Percentiles rank a stretch among this genome's conserved stretches.
phyloP scores from a whole-genome alignment of 305 asterid genomes.

The Plantago coronopus region DNA sequence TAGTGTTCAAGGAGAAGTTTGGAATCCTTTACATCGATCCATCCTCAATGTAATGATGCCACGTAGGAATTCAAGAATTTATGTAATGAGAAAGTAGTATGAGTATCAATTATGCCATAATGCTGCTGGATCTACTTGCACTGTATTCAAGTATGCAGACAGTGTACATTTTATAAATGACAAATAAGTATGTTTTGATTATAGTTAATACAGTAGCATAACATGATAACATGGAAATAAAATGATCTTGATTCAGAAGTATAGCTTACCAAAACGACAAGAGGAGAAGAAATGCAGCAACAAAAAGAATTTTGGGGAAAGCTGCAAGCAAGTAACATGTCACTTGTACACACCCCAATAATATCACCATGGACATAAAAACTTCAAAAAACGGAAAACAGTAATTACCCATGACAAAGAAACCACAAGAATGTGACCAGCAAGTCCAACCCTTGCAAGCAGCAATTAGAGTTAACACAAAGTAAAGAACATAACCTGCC shows the following conservation, averaged over 20 bases:
- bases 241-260: conserved; percentile 2
- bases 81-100: not conserved
- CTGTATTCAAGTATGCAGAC: not conserved
- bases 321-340: conserved; percentile 50
- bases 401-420: conserved; percentile 68
- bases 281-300: conserved; percentile 84
- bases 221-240: not conserved
- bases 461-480: conserved; percentile 70
- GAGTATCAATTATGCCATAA: not conserved
- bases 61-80: not conserved
- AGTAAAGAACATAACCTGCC: conserved; percentile 77
- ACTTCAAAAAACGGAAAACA: conserved; percentile 16
- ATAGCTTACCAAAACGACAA: conserved; percentile 83
- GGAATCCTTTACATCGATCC: too few species aligned
- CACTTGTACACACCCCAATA: conserved; percentile 20
- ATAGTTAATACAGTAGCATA: not conserved
- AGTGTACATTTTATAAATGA: not conserved
- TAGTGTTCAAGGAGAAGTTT: not conserved
- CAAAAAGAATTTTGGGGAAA: conserved; percentile 64
- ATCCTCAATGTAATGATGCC: not conserved
- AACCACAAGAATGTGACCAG: conserved; percentile 90
- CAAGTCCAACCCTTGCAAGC: conserved; percentile 90
- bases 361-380: conserved; percentile 15
- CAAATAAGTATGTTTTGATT: not conserved
- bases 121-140: not conserved